Conservation (phyloP, 2,329 filamentous ascomycete genomes). For the Proliferodiscus dingleyae region DNA sequence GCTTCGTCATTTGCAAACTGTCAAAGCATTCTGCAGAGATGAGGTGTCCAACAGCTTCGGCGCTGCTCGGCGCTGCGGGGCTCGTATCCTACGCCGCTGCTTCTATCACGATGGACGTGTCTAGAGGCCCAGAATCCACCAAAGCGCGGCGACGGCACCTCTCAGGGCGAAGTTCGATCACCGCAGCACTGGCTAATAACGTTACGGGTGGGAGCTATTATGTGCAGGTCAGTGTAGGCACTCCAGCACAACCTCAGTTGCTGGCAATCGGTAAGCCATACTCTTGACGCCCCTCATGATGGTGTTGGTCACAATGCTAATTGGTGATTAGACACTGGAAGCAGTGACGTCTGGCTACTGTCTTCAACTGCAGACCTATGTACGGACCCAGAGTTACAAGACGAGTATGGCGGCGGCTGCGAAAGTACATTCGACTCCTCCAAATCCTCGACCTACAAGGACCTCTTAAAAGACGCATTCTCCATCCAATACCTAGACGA, state of each 20-base stretch:
- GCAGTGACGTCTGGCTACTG: constrained; percentile 55
- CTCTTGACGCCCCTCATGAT: no score
- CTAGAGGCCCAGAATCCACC: not conserved
- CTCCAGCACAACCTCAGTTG: constrained; percentile 48
- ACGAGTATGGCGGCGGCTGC: constrained; percentile 24
- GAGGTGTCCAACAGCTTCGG: not conserved
- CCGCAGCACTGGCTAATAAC: constrained; percentile 40
- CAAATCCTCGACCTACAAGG: constrained; percentile 44
- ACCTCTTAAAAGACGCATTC: constrained; percentile 41
- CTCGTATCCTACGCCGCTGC: constrained; percentile 3
- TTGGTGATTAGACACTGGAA: constrained; percentile 51
- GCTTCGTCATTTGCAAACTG: not conserved
- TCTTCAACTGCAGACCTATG: constrained; percentile 31
- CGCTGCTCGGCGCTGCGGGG: constrained; percentile 2
- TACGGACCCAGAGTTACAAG: constrained; percentile 8
- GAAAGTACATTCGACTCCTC: constrained; percentile 41
- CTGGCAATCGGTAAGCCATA: constrained; percentile 33
- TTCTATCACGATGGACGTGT: constrained; percentile 4
- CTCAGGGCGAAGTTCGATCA: constrained; percentile 10
- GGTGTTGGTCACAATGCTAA: no score
- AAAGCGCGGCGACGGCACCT: constrained; percentile 3
- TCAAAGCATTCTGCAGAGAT: not conserved
- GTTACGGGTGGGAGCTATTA: constrained; percentile 44
- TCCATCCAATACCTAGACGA: constrained; percentile 55
- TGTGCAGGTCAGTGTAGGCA: constrained; percentile 50